phyloP scores from a whole-genome alignment of 2,329 filamentous ascomycete genomes.

The Diaporthe aspalathi region DNA sequence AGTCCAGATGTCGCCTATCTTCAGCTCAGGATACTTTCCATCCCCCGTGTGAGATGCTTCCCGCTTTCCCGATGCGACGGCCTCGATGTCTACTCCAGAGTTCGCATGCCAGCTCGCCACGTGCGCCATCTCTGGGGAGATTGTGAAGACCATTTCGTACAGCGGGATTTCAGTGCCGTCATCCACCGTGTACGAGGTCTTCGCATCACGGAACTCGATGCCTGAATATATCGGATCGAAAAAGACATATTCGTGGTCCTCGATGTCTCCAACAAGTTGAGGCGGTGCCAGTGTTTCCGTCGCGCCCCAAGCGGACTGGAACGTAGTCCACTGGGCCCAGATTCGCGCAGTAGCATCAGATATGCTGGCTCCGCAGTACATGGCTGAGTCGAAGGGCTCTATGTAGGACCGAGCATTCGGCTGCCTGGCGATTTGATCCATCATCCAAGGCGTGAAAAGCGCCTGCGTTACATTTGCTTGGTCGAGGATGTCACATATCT shows the following conservation, averaged over 20 bases:
- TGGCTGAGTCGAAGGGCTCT: conserved; percentile 8
- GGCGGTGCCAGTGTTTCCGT: conserved; percentile 37
- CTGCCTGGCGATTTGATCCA: conserved; percentile 40
- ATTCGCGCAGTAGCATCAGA: neutral
- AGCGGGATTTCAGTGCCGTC: conserved; percentile 30
- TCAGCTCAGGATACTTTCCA: neutral
- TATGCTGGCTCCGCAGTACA: conserved; percentile 15
- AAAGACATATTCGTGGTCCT: conserved; percentile 39
- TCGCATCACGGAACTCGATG: conserved; percentile 38
- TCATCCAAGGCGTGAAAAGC: conserved; percentile 41
- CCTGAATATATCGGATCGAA: conserved; percentile 40
- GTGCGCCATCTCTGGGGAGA: conserved; percentile 30
- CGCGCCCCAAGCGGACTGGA: conserved; percentile 36
- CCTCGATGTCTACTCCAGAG: neutral
- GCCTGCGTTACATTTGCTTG: conserved; percentile 36
- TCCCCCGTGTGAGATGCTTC: neutral
- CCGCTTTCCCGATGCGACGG: neutral
- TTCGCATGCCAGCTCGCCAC: conserved; percentile 36
- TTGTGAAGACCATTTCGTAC: conserved; percentile 40
- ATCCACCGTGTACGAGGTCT: conserved; percentile 32
- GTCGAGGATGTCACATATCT: conserved; percentile 39
- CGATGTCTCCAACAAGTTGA: conserved; percentile 33
- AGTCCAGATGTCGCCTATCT: conserved; percentile 42
- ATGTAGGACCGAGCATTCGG: conserved; percentile 33
- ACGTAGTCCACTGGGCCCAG: conserved; percentile 1